A percentile compares a stretch with the other conserved stretches of the same genome.
phyloP scores from a whole-genome alignment of 352 stramenopile species.

The Paralagenidium karlingii region DNA sequence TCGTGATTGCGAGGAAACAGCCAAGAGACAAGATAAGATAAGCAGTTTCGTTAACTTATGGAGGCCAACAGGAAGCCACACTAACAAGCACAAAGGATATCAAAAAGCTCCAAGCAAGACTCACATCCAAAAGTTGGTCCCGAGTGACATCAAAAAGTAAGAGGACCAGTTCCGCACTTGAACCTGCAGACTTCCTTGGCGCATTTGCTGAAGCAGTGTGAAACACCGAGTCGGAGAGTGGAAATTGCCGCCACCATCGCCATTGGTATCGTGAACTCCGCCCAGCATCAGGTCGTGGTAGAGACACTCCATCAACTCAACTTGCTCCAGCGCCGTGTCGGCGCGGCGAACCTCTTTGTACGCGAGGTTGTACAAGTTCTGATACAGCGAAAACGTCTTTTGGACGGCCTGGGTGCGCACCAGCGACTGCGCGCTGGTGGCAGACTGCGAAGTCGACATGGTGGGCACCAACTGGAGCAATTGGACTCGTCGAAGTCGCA shows the following conservation, averaged over 20 bases:
- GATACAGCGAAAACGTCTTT: constrained; percentile 26
- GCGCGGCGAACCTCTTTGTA: constrained; percentile 3
- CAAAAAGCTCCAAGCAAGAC: too few relatives aligned
- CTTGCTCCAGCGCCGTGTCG: constrained; percentile 19
- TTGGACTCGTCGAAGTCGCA: constrained; percentile 9
- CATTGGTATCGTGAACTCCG: constrained; percentile 32
- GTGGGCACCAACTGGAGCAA: not conserved
- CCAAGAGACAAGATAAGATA: too few relatives aligned
- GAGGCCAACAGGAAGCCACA: too few relatives aligned
- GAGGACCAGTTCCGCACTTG: too few relatives aligned
- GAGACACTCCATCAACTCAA: constrained; percentile 36
- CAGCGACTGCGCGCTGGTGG: constrained; percentile 2
- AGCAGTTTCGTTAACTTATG: too few relatives aligned
- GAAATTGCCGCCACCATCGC: too few relatives aligned
- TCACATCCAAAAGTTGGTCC: constrained; percentile 15
- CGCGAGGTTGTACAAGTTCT: constrained; percentile 12
- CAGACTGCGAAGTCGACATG: not conserved
- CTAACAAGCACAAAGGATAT: too few relatives aligned
- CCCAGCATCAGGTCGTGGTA: constrained; percentile 28
- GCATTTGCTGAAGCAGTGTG: too few relatives aligned
- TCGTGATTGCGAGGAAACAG: too few relatives aligned
- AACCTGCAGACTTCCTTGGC: too few relatives aligned
- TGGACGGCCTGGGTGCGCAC: constrained; percentile 10
- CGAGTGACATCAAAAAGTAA: constrained; percentile 19
- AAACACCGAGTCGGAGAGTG: too few relatives aligned